Base-by-base conservation (phyloP, 108 stramenopile species). In the Nitzschia inconspicua region DNA sequence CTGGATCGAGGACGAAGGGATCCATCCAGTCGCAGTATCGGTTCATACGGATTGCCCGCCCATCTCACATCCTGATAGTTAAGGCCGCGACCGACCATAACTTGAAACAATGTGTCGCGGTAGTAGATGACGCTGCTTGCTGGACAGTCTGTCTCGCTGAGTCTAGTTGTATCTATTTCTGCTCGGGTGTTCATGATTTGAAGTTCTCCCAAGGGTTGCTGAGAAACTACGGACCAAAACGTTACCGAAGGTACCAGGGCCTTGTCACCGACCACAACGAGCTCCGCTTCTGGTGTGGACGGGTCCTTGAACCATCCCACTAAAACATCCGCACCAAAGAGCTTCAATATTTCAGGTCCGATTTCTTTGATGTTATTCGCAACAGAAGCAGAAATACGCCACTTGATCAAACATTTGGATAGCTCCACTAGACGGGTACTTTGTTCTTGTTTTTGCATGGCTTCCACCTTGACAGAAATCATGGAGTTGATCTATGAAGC, bases 11-110 rank as follows among this genome's bases (percentile, higher is more conserved):
- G 65, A 27, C 47, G 30, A 28, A 66, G 34, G 20, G 57, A 47
- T 14, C 65, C 65, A 25, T 44, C 65, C 44, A 57, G 46, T 3
- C 57, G 26, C 8, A 66, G 57, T 32, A 57, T 66, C n/a, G 65
- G 65, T 57, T 42, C 43, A 31, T 66, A 55, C 3, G 65, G 65
- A 30, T 57, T 56, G 4, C 65, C 65, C 10, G 44, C 65, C 65
- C 65, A 66, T 31, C 7, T 4, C n/a, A 66, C 65, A 25, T 66
- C 65, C 6, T 32, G 31, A 3, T 27, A 66, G 3, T 56, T 40
- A 14, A 34, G n/a, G 3, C 20, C 39, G 44, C 65, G 40, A 9
- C 65, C 65, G 16, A 66, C 18, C 18, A 66, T 26, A 3, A 66
- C n/a, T 22, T 46, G 40, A 9, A 44, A 47, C 19, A n/a, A 31